Percentiles rank a stretch among this genome's conserved stretches.
phyloP scores from a whole-genome alignment of 2,329 filamentous ascomycete genomes.

The Neonectria coccinea region DNA sequence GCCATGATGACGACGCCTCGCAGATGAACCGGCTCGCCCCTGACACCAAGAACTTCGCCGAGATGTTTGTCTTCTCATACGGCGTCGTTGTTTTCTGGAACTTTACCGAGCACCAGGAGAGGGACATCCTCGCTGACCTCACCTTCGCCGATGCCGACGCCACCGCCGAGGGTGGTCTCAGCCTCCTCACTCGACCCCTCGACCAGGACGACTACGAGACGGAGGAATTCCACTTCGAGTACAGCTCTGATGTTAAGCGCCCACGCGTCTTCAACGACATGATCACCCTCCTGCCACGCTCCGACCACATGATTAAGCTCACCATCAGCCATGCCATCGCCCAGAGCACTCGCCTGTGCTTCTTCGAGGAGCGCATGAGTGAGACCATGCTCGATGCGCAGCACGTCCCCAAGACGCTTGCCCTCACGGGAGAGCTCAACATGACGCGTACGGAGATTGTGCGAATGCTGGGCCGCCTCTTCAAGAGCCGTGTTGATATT shows the following conservation, averaged over 20 bases:
- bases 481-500: slow-evolving; percentile 95
- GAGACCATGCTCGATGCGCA: slow-evolving; percentile 94
- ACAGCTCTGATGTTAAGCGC: slow-evolving; percentile 85
- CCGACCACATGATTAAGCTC: slow-evolving; percentile 98
- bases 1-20: slow-evolving; percentile 58
- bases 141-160: slow-evolving; percentile 83
- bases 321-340: slow-evolving; percentile 98
- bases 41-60: slow-evolving; percentile 83
- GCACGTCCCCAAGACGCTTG: slow-evolving; percentile 88
- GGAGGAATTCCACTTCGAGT: slow-evolving; percentile 98
- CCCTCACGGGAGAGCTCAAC: slow-evolving; percentile 88
- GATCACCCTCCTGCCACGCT: slow-evolving; percentile 92
- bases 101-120: slow-evolving; percentile 95
- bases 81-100: slow-evolving; percentile 99
- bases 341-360: slow-evolving; percentile 94
- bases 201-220: slow-evolving; percentile 94
- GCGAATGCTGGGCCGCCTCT: slow-evolving; percentile 88
- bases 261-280: slow-evolving; percentile 98
- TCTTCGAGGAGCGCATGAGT: slow-evolving; percentile 96
- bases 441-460: slow-evolving; percentile 95
- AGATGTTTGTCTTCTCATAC: slow-evolving; percentile 98
- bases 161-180: slow-evolving; percentile 68
- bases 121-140: slow-evolving; percentile 93
- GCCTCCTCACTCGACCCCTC: slow-evolving; percentile 82
- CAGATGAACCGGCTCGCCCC: slow-evolving; percentile 72